Base-by-base conservation (phyloP, 768 basidiomycete species). In the Trametes sanguinea region DNA sequence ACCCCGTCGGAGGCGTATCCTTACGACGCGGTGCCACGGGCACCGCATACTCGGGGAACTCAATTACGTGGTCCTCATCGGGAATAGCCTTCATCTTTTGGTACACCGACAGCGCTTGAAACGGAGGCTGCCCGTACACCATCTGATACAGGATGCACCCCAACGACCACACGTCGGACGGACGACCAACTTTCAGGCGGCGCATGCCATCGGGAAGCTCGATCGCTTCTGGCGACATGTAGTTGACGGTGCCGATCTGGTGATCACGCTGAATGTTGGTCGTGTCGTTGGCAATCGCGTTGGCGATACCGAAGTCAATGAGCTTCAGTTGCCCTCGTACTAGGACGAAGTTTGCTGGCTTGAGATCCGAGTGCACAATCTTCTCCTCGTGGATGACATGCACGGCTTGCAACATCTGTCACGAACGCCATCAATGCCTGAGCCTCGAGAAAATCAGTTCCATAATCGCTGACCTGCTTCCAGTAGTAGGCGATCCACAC, bases 221-320 rank as follows among this genome's bases (percentile, higher is more conserved):
- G 57, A 99, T 94, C 11, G 96, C 94, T 75, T 99, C 96, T 0
- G 96, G 96, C 56, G 94, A 95, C 96, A 99, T 99, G 73, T 96
- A 99, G 71, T 99, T 99, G 40, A 97, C 90, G 1, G 95, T 96
- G 2, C 96, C 96, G 66, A 99, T 89, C 84, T 95, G 94, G 70
- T 94, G 92, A 67, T 99, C 96, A 59, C 96, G 83, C 66, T 96
- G 94, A 60, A 98, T 98, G 70, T 99, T 98, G 2, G 96, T 98
- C 2, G 96, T 99, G 68, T 99, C 96, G 71, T 95, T 98, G 16
- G 95, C 95, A 66, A 99, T 96, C 8, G 95, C 95, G 72, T 98
- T 98, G 13, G 96, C 95, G 69, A 99, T 99, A n/a, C 96, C 96
- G 71, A 99, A 99, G 74, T 99, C 96, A 66, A 99, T 99, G 64